These are phyloP conservation scores for Penicillium sumatraense DNA, from an alignment of 2,329 filamentous ascomycete genomes.

Conservation along the genomic window DNA sequence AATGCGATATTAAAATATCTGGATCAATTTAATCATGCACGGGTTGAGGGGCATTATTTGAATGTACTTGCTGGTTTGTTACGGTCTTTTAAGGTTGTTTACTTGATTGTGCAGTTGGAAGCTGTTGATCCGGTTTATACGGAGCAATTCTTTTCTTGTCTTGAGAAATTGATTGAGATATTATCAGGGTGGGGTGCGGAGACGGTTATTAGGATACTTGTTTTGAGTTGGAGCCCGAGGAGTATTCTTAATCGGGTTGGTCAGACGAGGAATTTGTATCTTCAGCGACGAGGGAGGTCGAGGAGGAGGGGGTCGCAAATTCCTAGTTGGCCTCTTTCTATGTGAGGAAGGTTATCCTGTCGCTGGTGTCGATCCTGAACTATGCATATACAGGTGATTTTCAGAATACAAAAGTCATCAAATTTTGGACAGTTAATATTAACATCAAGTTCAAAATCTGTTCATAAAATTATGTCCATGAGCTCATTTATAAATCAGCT, in stretches of 20 bases:
- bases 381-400: too few relatives aligned
- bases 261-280: not conserved
- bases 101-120: not conserved
- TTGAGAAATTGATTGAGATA: not conserved
- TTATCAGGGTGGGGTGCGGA: not conserved
- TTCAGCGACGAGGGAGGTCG: not conserved
- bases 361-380: too few relatives aligned
- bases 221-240: not conserved
- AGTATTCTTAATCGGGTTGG: not conserved
- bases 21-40: not conserved
- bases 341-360: too few relatives aligned
- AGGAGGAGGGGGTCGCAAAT: not conserved
- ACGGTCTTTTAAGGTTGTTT: not conserved
- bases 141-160: not conserved
- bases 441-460: not conserved
- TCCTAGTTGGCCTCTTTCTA: not conserved
- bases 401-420: too few relatives aligned
- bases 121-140: not conserved
- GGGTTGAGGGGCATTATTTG: not conserved
- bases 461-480: slow-evolving; percentile 3
- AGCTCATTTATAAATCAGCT: not conserved
- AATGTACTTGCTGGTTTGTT: not conserved
- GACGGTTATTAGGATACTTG: not conserved
- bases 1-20: not conserved
- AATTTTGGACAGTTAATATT: too few relatives aligned